Conservation (phyloP, 2,329 filamentous ascomycete species). For the Fusarium sp. region DNA sequence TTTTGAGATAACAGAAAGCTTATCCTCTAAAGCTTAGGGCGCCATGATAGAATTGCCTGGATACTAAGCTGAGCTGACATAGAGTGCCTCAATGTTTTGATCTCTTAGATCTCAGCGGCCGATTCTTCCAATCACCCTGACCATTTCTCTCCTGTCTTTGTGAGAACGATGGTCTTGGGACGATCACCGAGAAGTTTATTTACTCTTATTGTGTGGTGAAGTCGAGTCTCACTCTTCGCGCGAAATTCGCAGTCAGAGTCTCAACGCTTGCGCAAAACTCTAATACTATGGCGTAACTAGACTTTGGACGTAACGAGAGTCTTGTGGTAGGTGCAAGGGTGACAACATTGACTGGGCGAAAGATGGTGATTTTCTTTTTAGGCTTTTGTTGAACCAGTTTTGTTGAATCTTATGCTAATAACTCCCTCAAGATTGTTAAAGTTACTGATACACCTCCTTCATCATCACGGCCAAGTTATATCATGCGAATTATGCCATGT, state of each 20-base stretch:
- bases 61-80: not conserved
- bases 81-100: fast-evolving
- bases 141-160: not conserved
- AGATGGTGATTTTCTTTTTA: not conserved
- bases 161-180: not conserved
- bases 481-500: not conserved
- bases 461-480: not conserved
- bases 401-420: not conserved
- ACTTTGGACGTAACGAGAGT: not conserved
- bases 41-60: not conserved
- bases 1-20: not conserved
- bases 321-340: not conserved
- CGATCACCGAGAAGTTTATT: not conserved
- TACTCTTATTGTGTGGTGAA: not conserved
- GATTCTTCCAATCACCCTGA: not conserved
- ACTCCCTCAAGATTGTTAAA: too few species aligned
- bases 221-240: not conserved
- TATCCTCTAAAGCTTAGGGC: not conserved
- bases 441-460: not conserved
- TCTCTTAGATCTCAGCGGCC: not conserved
- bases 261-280: not conserved
- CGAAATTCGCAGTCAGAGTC: not conserved
- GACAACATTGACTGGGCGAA: not conserved
- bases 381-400: not conserved
- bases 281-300: not conserved